Percentiles rank a stretch among this genome's conserved stretches.
phyloP scores from a whole-genome alignment of 805 yeast species.

The Candida coleopterorum region DNA sequence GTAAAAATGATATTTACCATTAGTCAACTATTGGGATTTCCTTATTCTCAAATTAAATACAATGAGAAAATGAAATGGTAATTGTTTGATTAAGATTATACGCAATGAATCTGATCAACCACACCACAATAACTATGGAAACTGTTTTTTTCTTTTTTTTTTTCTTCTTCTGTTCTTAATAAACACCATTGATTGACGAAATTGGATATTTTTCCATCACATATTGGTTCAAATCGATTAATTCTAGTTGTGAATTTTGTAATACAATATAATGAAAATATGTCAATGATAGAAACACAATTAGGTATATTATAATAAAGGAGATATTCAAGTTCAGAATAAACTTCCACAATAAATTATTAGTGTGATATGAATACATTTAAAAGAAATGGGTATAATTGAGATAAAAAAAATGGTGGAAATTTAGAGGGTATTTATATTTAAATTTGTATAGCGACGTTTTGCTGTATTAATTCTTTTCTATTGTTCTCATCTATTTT shows the following conservation, averaged over 20 bases:
- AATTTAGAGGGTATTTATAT: too few relatives aligned
- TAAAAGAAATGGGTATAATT: neutral
- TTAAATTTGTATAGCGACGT: too few relatives aligned
- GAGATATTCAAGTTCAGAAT: neutral
- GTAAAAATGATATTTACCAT: slow-evolving; percentile 42
- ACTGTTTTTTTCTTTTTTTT: too few relatives aligned
- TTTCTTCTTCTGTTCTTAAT: neutral
- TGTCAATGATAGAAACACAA: neutral
- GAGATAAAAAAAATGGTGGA: neutral
- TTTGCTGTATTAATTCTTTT: too few relatives aligned
- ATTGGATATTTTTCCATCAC: neutral
- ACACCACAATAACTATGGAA: too few relatives aligned
- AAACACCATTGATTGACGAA: neutral
- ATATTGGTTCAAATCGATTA: neutral
- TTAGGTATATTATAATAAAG: neutral
- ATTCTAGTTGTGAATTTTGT: neutral
- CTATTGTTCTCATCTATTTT: too few relatives aligned
- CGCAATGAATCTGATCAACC: slow-evolving; percentile 54
- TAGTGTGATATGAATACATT: neutral
- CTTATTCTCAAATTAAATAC: slow-evolving; percentile 38
- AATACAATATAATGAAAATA: neutral
- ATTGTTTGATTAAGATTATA: slow-evolving; percentile 40
- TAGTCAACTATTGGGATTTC: slow-evolving; percentile 45
- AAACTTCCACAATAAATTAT: neutral
- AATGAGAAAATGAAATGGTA: slow-evolving; percentile 40